These are phyloP conservation scores for Hypoxylon rickii DNA, from an alignment of 495 filamentous ascomycete species.

Conservation along the genomic window DNA sequence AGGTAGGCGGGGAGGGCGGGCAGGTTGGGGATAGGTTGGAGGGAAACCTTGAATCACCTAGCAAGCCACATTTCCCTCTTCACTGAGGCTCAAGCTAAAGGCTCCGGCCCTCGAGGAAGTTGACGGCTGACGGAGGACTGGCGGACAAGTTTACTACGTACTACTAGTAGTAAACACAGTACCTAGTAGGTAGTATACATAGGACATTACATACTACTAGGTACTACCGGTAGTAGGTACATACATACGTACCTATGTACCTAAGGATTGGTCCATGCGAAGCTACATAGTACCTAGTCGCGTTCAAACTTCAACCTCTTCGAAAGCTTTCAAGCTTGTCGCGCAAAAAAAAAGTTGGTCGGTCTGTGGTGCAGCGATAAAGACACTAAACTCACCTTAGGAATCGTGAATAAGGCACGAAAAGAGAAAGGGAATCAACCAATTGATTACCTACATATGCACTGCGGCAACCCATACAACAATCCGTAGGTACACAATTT, in stretches of 20 bases:
- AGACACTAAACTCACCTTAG: no score
- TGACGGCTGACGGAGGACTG: no score
- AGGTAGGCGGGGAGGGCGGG: background rate
- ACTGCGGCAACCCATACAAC: no score
- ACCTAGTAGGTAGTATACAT: background rate
- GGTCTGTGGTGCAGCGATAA: conserved; percentile 11
- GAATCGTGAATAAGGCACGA: conserved; percentile 5
- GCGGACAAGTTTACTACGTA: no score
- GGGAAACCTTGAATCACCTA: background rate
- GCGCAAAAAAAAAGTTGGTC: conserved; percentile 29
- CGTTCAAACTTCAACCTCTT: conserved; percentile 19
- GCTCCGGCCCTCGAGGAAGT: no score
- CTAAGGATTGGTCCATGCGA: conserved; percentile 2
- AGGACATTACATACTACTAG: no score
- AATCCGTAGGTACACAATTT: no score
- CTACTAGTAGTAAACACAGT: no score
- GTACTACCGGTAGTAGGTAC: no score
- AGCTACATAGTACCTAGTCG: no score
- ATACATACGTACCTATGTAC: conserved; percentile 1
- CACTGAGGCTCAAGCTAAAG: background rate
- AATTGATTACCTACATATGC: background rate
- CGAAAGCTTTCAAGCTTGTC: conserved; percentile 22
- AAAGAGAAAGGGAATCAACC: background rate
- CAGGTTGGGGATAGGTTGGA: background rate
- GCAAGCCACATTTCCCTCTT: background rate